phyloP scores from a whole-genome alignment of 768 basidiomycete species.

The Wakefieldia striispora region DNA sequence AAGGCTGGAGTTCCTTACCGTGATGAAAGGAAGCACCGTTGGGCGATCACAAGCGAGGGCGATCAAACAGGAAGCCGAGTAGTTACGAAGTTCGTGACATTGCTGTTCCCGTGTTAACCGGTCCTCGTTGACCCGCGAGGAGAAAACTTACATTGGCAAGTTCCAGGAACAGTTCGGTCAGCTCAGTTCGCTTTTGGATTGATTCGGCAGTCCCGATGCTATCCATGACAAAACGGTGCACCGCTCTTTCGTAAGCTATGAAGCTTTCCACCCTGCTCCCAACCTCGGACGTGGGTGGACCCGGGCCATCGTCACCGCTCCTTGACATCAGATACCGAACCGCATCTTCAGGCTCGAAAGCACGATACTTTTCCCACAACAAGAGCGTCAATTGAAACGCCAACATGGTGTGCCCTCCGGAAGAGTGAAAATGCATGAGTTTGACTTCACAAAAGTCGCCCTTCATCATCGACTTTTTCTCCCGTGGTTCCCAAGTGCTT shows the following conservation, averaged over 20 bases:
- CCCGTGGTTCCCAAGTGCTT: constrained; percentile 27
- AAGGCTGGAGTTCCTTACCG: constrained; percentile 10
- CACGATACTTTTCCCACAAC: constrained; percentile 36
- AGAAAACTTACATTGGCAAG: constrained; percentile 37
- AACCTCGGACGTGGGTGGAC: constrained; percentile 27
- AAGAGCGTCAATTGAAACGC: constrained; percentile 44
- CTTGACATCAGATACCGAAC: constrained; percentile 39
- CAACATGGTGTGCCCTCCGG: constrained; percentile 40
- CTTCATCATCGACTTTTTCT: constrained; percentile 29
- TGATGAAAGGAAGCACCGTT: constrained; percentile 33
- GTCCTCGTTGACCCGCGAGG: background rate
- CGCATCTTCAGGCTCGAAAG: constrained; percentile 43
- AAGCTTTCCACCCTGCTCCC: constrained; percentile 29
- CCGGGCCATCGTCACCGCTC: constrained; percentile 24
- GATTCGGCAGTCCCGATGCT: constrained; percentile 26
- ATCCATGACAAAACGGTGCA: constrained; percentile 45
- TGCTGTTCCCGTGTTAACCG: constrained; percentile 31
- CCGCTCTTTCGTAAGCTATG: constrained; percentile 34
- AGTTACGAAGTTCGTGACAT: constrained; percentile 47
- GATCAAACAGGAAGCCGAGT: constrained; percentile 41
- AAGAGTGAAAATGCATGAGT: constrained; percentile 35
- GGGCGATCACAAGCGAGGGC: constrained; percentile 41
- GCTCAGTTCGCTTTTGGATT: constrained; percentile 17
- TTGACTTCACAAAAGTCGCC: constrained; percentile 27
- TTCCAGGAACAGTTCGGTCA: constrained; percentile 45